Percentiles rank a stretch among this genome's conserved stretches.
These are phyloP conservation scores for Trichosporon sp. DNA, from an alignment of 1,284 basidiomycete genomes.

Conservation along the genomic window DNA sequence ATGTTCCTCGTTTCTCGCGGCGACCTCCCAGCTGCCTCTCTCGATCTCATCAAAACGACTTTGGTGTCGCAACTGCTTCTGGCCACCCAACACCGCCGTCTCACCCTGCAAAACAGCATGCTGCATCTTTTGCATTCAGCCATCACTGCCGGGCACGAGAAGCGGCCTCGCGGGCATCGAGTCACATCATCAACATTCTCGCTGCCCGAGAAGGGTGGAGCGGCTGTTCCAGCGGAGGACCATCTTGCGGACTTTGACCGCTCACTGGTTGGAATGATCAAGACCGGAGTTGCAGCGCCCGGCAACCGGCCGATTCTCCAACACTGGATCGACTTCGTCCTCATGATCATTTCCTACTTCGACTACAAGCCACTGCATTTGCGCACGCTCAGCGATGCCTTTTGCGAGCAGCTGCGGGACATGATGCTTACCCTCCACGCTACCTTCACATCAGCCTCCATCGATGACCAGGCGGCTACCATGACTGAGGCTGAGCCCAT, in stretches of 20 bases:
- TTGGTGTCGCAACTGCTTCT: constrained; percentile 72
- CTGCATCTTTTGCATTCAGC: constrained; percentile 84
- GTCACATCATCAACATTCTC: constrained; percentile 20
- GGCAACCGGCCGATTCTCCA: constrained; percentile 76
- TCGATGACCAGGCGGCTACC: constrained; percentile 33
- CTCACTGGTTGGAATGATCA: constrained; percentile 67
- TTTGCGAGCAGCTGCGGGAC: constrained; percentile 68
- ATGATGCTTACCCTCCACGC: constrained; percentile 50
- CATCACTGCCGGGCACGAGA: constrained; percentile 57
- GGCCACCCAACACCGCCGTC: constrained; percentile 62
- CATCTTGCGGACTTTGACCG: constrained; percentile 28
- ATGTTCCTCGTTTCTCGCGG: constrained; percentile 76
- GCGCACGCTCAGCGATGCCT: constrained; percentile 72
- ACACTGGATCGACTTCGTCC: constrained; percentile 94
- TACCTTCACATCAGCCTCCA: constrained; percentile 44
- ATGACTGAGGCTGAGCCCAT: constrained; percentile 77
- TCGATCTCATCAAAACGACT: constrained; percentile 64
- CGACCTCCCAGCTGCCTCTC: constrained; percentile 60
- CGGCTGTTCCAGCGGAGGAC: background rate
- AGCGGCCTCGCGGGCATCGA: constrained; percentile 34
- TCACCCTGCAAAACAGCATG: constrained; percentile 86
- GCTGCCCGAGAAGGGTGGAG: constrained; percentile 14
- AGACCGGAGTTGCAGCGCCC: constrained; percentile 68
- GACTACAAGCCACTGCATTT: constrained; percentile 58
- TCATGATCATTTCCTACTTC: constrained; percentile 74